Conservation (phyloP, 1,139 yeast species). For the Pichia sp. region DNA sequence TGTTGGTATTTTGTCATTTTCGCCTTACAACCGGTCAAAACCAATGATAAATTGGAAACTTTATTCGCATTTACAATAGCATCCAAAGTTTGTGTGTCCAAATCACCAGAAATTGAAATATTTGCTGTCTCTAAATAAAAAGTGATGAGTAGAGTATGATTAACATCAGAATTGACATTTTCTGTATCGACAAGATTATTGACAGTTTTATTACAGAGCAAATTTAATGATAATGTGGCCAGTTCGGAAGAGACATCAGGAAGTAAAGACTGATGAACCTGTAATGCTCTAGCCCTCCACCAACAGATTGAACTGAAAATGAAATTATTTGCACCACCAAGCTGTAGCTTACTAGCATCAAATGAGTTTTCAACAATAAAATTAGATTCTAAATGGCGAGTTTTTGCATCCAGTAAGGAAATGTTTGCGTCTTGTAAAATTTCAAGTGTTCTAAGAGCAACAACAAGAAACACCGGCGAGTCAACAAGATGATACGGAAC, state of each 20-base stretch:
- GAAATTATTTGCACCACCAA: constrained; percentile 20
- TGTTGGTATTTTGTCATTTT: constrained; percentile 80
- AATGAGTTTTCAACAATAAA: constrained; percentile 18
- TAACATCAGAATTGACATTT: constrained; percentile 14
- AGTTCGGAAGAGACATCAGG: constrained; percentile 48
- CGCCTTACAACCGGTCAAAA: constrained; percentile 83
- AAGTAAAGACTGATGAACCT: constrained; percentile 51
- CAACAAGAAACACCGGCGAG: constrained; percentile 38
- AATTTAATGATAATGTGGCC: constrained; percentile 33
- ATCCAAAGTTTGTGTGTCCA: constrained; percentile 48
- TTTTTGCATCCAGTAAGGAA: constrained; percentile 24
- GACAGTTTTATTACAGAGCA: constrained; percentile 31
- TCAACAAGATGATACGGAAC: constrained; percentile 52
- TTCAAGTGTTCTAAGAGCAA: constrained; percentile 47
- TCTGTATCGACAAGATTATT: constrained; percentile 27
- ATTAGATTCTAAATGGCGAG: constrained; percentile 15
- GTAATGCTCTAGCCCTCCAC: constrained; percentile 69
- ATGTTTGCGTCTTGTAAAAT: constrained; percentile 29
- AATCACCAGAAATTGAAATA: constrained; percentile 49
- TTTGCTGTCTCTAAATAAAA: constrained; percentile 64
- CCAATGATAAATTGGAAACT: constrained; percentile 52
- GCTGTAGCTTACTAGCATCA: constrained; percentile 8
- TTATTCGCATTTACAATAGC: constrained; percentile 45
- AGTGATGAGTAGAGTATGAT: constrained; percentile 32
- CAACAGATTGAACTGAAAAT: constrained; percentile 45